Base-by-base conservation (phyloP, 805 yeast genomes). In the Teunomyces panamensis region DNA sequence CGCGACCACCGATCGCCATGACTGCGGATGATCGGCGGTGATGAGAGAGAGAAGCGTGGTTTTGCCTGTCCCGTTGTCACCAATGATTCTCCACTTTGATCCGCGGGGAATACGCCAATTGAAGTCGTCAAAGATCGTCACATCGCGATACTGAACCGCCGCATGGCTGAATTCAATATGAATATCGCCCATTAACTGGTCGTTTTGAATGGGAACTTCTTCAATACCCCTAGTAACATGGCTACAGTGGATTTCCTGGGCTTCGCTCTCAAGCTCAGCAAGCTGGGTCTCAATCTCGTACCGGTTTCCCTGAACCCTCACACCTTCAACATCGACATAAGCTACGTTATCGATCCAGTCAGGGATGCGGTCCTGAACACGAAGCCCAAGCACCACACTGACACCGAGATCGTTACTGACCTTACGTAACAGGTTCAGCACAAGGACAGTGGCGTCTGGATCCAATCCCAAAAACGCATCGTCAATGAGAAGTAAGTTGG, bases 1-100 rank as follows among this genome's bases (percentile, higher is more conserved):
- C 6, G 70, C 65, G 17, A 94, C 75, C 17, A 77, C 80, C 4
- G 81, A 76, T 55, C 81, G 84, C 98, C 98, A 92, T 1, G 97
- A 84, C 66, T 92, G 97, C 1, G 99, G 99, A 62, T 92, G 99
- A 57, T 92, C 99, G 3, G 96, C 90, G 0, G 96, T 90, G 27
- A 92, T 74, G 41, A 94, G 64, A 2, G 97, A 81, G 11, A 94
- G 66, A 20, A 92, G 67, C 0, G 99, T 94, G 1, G 97, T 87
- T 63, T 92, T 92, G 0, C 99, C 99, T 0, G 95, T 78, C 1
- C 99, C 99, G 55, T 94, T 92, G 49, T 82, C 80, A 2, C 99
- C 99, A 48, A 85, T 71, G 28, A 92, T 75, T 60, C 94, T 95
- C 96, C 97, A 89, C 58, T 80, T 84, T 32, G 89, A 87, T 3